Evolutionary conservation across 768 basidiomycete genomes (phyloP).

Genomic region (Hericium erinaceus): DNA sequence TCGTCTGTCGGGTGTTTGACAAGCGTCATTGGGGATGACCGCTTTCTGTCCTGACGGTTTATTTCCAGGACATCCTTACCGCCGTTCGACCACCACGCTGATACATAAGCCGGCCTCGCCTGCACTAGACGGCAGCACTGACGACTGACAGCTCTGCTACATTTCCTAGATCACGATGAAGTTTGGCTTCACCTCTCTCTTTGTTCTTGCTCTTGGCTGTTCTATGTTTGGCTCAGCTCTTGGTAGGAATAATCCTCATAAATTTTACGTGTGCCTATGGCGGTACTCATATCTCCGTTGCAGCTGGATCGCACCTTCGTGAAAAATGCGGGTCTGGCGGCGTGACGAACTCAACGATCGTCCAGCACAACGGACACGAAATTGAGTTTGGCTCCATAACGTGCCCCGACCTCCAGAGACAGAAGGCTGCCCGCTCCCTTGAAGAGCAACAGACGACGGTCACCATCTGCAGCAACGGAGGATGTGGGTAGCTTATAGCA

Average conservation of each 20-base stretch:
- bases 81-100: background rate
- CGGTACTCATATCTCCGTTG: background rate
- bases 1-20: background rate
- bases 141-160: background rate
- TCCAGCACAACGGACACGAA: background rate
- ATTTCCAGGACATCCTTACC: background rate
- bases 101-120: too few relatives aligned
- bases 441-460: background rate
- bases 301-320: constrained; percentile 4
- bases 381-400: background rate
- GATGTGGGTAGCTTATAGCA: background rate
- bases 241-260: background rate
- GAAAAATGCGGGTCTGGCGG: background rate
- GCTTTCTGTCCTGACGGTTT: background rate
- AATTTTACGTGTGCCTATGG: background rate
- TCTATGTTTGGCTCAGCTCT: background rate
- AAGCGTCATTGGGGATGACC: background rate
- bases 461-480: background rate
- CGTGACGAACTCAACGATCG: background rate
- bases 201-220: background rate
- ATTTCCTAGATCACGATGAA: background rate
- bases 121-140: too few relatives aligned
- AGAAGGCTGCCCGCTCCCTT: background rate
- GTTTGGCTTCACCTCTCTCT: background rate
- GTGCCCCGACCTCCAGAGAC: background rate